Conservation (phyloP, 83 land plant genomes). For the Diphasiastrum complanatum region DNA sequence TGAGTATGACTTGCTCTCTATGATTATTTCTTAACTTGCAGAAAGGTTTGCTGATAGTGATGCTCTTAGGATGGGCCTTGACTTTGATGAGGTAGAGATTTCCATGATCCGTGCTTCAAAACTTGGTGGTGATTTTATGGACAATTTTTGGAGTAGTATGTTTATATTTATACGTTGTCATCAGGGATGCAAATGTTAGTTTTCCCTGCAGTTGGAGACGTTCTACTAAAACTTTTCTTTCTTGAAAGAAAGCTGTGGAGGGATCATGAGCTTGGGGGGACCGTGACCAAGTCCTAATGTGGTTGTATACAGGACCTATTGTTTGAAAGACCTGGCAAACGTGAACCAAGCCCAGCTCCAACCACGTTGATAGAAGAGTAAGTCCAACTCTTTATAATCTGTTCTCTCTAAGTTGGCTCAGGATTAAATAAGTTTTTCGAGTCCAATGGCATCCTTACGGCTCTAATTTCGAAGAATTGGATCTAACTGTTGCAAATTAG, state of each 20-base stretch:
- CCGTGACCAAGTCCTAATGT: background rate
- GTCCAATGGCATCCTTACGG: background rate
- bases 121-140: constrained; percentile 16
- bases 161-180: background rate
- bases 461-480: constrained; percentile 15
- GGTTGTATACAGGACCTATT: constrained; percentile 42
- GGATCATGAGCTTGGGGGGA: background rate
- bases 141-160: constrained; percentile 10
- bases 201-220: too few species aligned
- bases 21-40: constrained; percentile 22
- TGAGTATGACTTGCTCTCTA: background rate
- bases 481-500: too few species aligned
- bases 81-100: constrained; percentile 77
- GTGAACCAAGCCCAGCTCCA: constrained; percentile 27
- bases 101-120: background rate
- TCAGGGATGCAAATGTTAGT: too few species aligned
- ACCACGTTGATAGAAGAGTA: constrained; percentile 41
- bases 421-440: background rate
- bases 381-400: background rate
- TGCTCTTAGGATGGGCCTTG: constrained; percentile 67
- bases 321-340: constrained; percentile 27
- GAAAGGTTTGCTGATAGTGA: constrained; percentile 92
- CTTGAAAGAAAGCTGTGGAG: too few species aligned
- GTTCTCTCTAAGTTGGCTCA: background rate
- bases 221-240: background rate